Evolutionary conservation across 1,139 yeast species (phyloP).

Genomic region (Saccharomyces hybrid): DNA sequence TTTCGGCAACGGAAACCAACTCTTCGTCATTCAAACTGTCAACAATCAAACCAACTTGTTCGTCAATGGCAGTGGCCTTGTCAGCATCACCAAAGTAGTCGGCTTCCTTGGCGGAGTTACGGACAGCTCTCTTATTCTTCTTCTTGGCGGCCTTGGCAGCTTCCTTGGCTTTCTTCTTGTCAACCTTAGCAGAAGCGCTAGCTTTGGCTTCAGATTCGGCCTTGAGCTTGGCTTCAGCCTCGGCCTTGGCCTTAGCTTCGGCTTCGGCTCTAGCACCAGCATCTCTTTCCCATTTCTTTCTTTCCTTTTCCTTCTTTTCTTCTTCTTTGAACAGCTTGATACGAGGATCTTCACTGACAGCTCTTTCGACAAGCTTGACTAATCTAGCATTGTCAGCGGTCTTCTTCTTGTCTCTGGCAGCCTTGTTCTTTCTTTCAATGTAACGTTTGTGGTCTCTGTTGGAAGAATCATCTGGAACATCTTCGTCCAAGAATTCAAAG

Average conservation of each 20-base stretch:
- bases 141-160: slow-evolving; percentile 94
- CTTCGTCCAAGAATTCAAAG: slow-evolving; percentile 96
- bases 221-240: slow-evolving; percentile 72
- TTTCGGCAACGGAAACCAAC: slow-evolving; percentile 60
- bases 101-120: slow-evolving; percentile 75
- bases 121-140: slow-evolving; percentile 93
- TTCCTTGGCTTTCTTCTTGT: slow-evolving; percentile 86
- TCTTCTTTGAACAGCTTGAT: slow-evolving; percentile 86
- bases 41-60: slow-evolving; percentile 69
- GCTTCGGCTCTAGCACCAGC: slow-evolving; percentile 97
- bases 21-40: slow-evolving; percentile 73
- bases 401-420: slow-evolving; percentile 95
- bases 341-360: slow-evolving; percentile 87
- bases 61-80: slow-evolving; percentile 59
- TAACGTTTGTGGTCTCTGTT: slow-evolving; percentile 99
- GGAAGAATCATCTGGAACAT: slow-evolving; percentile 97
- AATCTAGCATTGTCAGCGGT: slow-evolving; percentile 93
- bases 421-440: slow-evolving; percentile 93
- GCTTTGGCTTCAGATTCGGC: slow-evolving; percentile 66
- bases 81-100: slow-evolving; percentile 76
- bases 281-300: slow-evolving; percentile 94
- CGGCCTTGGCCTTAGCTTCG: slow-evolving; percentile 77
- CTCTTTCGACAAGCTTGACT: slow-evolving; percentile 80
- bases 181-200: slow-evolving; percentile 52
- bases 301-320: slow-evolving; percentile 91